These are phyloP conservation scores for Phytophthora sansomeana DNA, from an alignment of 352 stramenopile species.

Conservation along the genomic window DNA sequence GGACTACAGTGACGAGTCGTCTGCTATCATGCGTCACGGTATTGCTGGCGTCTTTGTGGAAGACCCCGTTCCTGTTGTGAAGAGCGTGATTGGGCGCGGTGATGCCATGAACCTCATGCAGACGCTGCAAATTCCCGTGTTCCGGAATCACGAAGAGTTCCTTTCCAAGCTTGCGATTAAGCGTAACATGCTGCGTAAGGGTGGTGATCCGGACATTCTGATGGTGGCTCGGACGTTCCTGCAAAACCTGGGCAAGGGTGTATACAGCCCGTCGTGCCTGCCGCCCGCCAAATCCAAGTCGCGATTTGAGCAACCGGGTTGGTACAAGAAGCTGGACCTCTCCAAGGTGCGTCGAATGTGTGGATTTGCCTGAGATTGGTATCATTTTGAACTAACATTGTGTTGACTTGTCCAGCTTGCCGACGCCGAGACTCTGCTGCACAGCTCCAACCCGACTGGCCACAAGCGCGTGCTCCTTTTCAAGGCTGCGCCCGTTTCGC, in stretches of 20 bases:
- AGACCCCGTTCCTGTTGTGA: slow-evolving; percentile 94
- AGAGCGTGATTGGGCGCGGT: slow-evolving; percentile 91
- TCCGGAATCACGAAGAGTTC: slow-evolving; percentile 95
- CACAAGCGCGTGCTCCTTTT: slow-evolving; percentile 71
- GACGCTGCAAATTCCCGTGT: slow-evolving; percentile 95
- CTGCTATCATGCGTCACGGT: slow-evolving; percentile 94
- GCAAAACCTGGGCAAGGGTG: slow-evolving; percentile 67
- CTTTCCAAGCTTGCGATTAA: slow-evolving; percentile 95
- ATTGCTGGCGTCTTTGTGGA: slow-evolving; percentile 95
- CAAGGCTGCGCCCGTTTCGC: slow-evolving; percentile 49
- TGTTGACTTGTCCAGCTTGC: slow-evolving; percentile 41
- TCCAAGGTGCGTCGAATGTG: slow-evolving; percentile 47
- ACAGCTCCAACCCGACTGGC: slow-evolving; percentile 62
- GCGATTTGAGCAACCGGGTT: slow-evolving; percentile 78
- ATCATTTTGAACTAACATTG: slow-evolving; percentile 20
- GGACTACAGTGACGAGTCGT: slow-evolving; percentile 90
- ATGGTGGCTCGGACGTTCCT: slow-evolving; percentile 93
- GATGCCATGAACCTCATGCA: slow-evolving; percentile 96
- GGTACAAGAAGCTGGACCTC: slow-evolving; percentile 68
- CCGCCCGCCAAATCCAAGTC: slow-evolving; percentile 84
- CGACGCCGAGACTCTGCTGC: slow-evolving; percentile 63
- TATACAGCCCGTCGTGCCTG: slow-evolving; percentile 66
- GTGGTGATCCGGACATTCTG: slow-evolving; percentile 96
- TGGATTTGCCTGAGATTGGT: not conserved
- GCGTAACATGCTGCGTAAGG: slow-evolving; percentile 95